phyloP scores from a whole-genome alignment of 2,329 filamentous ascomycete species.

The Penicillium rolfsii region DNA sequence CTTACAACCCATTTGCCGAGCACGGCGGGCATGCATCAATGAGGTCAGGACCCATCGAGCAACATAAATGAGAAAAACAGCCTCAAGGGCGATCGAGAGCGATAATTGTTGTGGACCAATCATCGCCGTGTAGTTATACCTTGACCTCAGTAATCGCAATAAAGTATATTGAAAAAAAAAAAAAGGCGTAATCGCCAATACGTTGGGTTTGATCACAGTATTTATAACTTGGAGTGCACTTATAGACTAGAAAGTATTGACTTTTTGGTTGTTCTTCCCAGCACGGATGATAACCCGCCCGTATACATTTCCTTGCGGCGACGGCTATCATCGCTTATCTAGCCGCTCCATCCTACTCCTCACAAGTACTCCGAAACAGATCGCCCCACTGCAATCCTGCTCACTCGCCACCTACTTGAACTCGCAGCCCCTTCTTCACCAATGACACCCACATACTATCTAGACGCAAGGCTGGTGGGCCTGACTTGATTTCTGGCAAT shows the following conservation, averaged over 20 bases:
- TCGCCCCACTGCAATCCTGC: background rate
- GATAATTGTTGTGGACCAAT: background rate
- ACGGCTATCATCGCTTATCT: background rate
- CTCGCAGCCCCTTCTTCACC: background rate
- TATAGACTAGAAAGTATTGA: background rate
- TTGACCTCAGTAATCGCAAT: background rate
- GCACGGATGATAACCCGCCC: background rate
- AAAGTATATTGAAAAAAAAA: no score
- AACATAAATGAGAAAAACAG: background rate
- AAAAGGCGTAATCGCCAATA: constrained; percentile 19
- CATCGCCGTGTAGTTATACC: background rate
- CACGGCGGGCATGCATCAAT: background rate
- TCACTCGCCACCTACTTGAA: background rate
- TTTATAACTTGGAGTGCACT: background rate
- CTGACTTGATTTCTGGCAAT: background rate
- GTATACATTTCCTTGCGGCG: background rate
- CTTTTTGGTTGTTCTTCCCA: background rate
- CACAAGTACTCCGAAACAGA: background rate
- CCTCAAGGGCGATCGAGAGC: background rate
- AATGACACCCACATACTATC: background rate
- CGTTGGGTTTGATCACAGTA: constrained; percentile 46
- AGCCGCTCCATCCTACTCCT: background rate
- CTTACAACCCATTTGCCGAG: background rate
- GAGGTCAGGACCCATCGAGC: background rate
- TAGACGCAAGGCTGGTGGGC: background rate